Conservation (phyloP, 2,329 filamentous ascomycete genomes). For the Ophiobolus disseminans region DNA sequence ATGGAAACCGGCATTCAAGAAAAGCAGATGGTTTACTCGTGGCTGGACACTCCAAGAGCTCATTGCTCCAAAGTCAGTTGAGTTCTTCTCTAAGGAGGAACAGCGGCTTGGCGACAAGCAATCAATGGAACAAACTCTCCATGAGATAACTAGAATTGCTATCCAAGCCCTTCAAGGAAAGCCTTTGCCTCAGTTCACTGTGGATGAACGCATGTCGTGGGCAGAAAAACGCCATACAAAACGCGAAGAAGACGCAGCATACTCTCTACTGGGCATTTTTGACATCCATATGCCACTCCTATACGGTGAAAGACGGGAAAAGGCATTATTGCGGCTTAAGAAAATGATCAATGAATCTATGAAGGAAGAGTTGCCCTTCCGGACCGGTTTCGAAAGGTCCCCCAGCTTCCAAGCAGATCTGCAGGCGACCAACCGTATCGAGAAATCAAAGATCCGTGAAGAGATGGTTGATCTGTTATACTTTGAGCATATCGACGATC, state of each 20-base stretch:
- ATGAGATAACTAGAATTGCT: neutral
- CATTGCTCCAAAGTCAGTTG: neutral
- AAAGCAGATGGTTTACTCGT: conserved; percentile 11
- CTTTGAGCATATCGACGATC: neutral
- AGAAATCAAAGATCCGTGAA: no score
- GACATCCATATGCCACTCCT: neutral
- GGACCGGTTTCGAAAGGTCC: no score
- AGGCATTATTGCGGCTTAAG: neutral
- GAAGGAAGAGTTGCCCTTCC: no score
- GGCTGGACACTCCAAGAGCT: conserved; percentile 13
- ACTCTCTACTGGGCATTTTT: neutral
- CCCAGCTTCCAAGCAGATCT: no score
- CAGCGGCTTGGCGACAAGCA: neutral
- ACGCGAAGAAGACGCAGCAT: neutral
- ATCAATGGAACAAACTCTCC: neutral
- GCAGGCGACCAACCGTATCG: no score
- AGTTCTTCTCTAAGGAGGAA: conserved; percentile 6
- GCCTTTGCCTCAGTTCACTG: neutral
- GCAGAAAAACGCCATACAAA: neutral
- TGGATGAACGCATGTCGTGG: neutral
- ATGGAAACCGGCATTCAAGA: conserved; percentile 1
- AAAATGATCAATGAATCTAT: neutral
- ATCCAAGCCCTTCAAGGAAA: neutral
- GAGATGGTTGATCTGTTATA: no score
- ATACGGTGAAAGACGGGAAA: conserved; percentile 5